phyloP scores from a whole-genome alignment of 2,329 filamentous ascomycete species.

The Epichloe uncinata region DNA sequence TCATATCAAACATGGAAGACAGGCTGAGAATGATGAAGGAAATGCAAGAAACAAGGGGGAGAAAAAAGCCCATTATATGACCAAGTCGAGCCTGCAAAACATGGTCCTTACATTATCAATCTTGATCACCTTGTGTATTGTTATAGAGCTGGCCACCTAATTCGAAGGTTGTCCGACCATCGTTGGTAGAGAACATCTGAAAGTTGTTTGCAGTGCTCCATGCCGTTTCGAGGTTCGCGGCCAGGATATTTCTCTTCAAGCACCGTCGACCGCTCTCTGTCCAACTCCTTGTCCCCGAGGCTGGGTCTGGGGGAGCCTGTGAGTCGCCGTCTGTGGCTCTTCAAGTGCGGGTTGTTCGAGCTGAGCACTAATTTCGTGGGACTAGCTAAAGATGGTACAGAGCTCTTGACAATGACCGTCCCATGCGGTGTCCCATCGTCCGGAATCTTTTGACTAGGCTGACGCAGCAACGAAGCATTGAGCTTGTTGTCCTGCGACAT shows the following conservation, averaged over 20 bases:
- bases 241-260: constrained; percentile 42
- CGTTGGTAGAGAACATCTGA: constrained; percentile 82
- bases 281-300: constrained; percentile 30
- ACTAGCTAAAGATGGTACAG: constrained; percentile 26
- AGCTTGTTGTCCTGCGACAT: constrained; percentile 59
- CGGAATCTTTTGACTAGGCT: constrained; percentile 26
- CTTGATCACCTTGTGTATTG: not conserved
- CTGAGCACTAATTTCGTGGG: constrained; percentile 60
- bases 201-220: constrained; percentile 85
- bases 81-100: not conserved
- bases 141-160: constrained; percentile 45
- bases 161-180: constrained; percentile 74
- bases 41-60: not conserved
- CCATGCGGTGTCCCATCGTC: constrained; percentile 35
- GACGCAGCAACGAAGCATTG: constrained; percentile 31
- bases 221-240: constrained; percentile 47
- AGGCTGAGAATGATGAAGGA: not conserved
- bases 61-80: not conserved
- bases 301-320: constrained; percentile 24
- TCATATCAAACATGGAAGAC: constrained; percentile 2
- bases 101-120: not conserved
- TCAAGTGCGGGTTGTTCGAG: constrained; percentile 74
- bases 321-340: constrained; percentile 59
- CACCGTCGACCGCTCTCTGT: constrained; percentile 33
- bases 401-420: constrained; percentile 45